These are phyloP conservation scores for Aspergillus saccharolyticus DNA, from an alignment of 495 filamentous ascomycete species.

Conservation along the genomic window DNA sequence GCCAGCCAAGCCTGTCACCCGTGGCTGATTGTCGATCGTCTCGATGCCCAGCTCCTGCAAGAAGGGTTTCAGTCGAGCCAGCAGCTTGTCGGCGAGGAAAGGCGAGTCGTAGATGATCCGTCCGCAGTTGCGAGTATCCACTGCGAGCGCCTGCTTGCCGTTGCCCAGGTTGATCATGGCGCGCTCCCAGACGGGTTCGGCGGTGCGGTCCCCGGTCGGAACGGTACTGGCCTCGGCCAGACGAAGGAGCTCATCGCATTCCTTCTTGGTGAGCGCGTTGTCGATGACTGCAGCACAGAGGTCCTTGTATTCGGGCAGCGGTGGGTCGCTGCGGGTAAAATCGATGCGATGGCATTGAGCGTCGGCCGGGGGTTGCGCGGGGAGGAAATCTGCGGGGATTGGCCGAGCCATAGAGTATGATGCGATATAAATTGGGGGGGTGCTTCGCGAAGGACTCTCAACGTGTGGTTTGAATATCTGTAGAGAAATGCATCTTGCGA, in stretches of 20 bases:
- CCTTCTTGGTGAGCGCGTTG: constrained; percentile 53
- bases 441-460: too few species aligned
- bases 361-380: constrained; percentile 19
- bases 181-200: constrained; percentile 27
- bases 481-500: too few species aligned
- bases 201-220: neutral
- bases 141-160: constrained; percentile 52
- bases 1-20: constrained; percentile 42
- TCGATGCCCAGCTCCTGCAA: constrained; percentile 36
- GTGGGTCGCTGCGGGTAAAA: constrained; percentile 41
- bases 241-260: constrained; percentile 53
- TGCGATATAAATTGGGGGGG: too few species aligned
- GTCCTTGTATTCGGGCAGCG: constrained; percentile 50
- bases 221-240: constrained; percentile 48
- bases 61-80: constrained; percentile 51
- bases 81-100: constrained; percentile 57
- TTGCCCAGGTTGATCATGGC: constrained; percentile 60
- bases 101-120: constrained; percentile 69
- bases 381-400: constrained; percentile 11
- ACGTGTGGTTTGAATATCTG: neutral
- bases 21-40: constrained; percentile 30
- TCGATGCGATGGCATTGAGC: constrained; percentile 39
- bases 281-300: constrained; percentile 60
- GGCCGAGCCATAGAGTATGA: neutral
- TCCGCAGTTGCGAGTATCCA: constrained; percentile 60